These are phyloP conservation scores for Termitomyces sp. DNA, from an alignment of 768 basidiomycete species.

Conservation along the genomic window DNA sequence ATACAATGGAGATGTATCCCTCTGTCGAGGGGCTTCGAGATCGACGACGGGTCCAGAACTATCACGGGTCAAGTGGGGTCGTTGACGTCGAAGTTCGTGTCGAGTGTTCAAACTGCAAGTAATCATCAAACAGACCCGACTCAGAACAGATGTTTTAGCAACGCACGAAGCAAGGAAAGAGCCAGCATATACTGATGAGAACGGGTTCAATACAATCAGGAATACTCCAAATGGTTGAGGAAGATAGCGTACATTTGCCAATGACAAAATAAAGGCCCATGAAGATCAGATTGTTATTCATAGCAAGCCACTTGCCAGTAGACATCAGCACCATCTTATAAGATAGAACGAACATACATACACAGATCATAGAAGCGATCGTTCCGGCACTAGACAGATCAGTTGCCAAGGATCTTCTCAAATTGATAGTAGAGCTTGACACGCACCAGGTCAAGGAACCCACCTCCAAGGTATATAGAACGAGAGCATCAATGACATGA, in stretches of 20 bases:
- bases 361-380: conserved; percentile 46
- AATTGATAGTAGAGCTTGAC: neutral
- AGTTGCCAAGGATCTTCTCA: neutral
- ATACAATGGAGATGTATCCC: neutral
- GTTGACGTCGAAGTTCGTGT: conserved; percentile 15
- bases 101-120: conserved; percentile 18
- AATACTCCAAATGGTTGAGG: neutral
- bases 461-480: conserved; percentile 40
- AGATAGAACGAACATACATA: conserved; percentile 19
- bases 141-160: neutral
- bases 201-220: neutral
- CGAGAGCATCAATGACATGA: conserved; percentile 33
- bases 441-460: conserved; percentile 35
- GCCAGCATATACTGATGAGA: neutral
- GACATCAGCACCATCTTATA: neutral
- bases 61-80: neutral
- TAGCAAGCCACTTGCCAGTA: conserved; percentile 38
- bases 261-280: conserved; percentile 39
- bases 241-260: conserved; percentile 28
- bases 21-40: neutral
- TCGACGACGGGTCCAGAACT: neutral
- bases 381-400: conserved; percentile 34
- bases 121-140: neutral
- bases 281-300: conserved; percentile 35
- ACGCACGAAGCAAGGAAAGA: conserved; percentile 25